A percentile compares a stretch with the other conserved stretches of the same genome.
phyloP scores from a whole-genome alignment of 139 green algal species.

The Ostreobium quekettii region DNA sequence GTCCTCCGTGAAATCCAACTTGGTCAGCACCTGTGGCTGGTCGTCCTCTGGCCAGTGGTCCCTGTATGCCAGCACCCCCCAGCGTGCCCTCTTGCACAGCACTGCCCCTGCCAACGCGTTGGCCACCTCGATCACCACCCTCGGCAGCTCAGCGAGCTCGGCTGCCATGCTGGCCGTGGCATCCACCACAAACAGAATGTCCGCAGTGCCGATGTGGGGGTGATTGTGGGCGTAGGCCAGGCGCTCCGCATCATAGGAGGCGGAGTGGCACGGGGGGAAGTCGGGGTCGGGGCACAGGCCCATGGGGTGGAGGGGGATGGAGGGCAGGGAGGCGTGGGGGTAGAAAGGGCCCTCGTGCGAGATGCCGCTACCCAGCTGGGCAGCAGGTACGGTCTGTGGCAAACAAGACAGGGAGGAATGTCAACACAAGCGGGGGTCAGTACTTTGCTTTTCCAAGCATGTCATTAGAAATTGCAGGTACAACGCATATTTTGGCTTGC shows the following conservation, averaged over 20 bases:
- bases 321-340: not conserved
- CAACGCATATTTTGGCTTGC: no score
- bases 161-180: constrained; percentile 3
- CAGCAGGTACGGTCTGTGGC: no score
- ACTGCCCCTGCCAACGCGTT: not conserved
- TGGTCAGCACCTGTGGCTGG: constrained; percentile 1
- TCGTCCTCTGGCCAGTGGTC: constrained; percentile 13
- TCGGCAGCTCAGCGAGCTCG: constrained; percentile 1
- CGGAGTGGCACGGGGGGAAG: constrained; percentile 9
- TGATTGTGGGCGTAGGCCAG: constrained; percentile 4
- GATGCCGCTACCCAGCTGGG: constrained; percentile 4
- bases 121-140: not conserved
- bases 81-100: constrained; percentile 2
- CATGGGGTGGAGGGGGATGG: not conserved
- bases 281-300: not conserved
- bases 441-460: no score
- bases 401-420: no score
- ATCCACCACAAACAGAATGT: constrained; percentile 8
- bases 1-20: constrained; percentile 10
- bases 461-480: no score
- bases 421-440: no score
- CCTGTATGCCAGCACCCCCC: constrained; percentile 4
- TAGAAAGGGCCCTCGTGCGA: constrained; percentile 11
- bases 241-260: constrained; percentile 3
- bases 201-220: not conserved